Conservation (phyloP, 139 green algal genomes). For the Coccomyxa sp. region DNA sequence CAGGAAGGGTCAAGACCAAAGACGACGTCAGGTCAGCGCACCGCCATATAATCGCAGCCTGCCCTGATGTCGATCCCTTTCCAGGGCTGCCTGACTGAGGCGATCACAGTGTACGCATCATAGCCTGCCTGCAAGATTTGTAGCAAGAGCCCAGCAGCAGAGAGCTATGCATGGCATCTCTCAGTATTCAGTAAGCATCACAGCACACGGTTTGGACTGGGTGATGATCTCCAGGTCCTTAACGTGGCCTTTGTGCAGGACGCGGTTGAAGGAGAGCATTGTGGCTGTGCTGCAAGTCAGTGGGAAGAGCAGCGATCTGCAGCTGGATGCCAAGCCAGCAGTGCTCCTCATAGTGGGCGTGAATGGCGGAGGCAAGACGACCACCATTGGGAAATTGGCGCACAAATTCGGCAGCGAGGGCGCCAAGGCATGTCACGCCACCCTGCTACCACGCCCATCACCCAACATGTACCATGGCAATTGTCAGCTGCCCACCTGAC, state of each 20-base stretch:
- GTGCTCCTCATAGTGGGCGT: conserved; percentile 92
- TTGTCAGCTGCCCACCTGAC: too few species aligned
- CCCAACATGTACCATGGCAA: too few species aligned
- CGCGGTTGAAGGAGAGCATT: conserved; percentile 42
- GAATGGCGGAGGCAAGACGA: conserved; percentile 97
- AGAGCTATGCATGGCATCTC: too few species aligned
- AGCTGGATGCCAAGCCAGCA: conserved; percentile 39
- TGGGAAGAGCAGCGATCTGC: conserved; percentile 33
- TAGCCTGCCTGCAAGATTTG: too few species aligned
- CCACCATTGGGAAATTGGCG: conserved; percentile 92
- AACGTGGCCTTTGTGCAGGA: conserved; percentile 9
- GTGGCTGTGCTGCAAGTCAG: conserved; percentile 29
- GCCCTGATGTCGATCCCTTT: too few species aligned
- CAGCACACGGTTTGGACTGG: too few species aligned
- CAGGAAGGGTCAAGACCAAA: conserved; percentile 62
- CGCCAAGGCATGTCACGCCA: conserved; percentile 31
- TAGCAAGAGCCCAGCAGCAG: too few species aligned
- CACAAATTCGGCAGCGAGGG: conserved; percentile 63
- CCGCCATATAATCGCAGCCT: too few species aligned
- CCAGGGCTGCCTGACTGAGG: too few species aligned
- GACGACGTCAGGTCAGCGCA: conserved; percentile 54
- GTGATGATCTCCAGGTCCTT: conserved; percentile 22
- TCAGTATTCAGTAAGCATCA: too few species aligned
- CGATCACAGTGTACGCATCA: too few species aligned
- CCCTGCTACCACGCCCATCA: background rate